Evolutionary conservation across 2,329 filamentous ascomycete genomes (phyloP).

Genomic region (Alternaria novae-zelandiae): DNA sequence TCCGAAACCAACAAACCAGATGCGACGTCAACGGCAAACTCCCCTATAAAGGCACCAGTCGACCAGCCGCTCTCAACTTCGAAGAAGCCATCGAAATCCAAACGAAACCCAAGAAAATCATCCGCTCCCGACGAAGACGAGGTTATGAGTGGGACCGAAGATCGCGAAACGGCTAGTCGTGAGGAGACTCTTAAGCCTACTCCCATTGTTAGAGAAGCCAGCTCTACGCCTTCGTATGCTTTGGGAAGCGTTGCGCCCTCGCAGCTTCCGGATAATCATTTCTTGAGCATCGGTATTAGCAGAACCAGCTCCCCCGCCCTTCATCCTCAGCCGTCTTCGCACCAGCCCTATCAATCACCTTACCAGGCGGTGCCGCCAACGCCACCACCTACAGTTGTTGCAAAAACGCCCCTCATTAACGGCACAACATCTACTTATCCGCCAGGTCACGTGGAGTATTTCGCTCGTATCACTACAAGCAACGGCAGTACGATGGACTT

Average conservation of each 20-base stretch:
- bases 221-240: background rate
- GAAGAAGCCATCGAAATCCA: background rate
- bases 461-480: constrained; percentile 8
- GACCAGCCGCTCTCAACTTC: background rate
- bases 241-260: background rate
- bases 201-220: background rate
- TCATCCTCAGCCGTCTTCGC: background rate
- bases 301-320: background rate
- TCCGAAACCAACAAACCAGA: background rate
- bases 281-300: background rate
- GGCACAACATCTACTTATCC: background rate
- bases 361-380: background rate
- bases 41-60: background rate
- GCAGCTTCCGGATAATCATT: background rate
- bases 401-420: background rate
- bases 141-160: background rate
- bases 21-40: background rate
- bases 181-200: background rate
- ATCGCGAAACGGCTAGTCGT: background rate
- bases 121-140: background rate
- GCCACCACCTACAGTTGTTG: background rate
- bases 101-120: background rate
- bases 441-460: constrained; percentile 7
- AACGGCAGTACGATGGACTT: constrained; percentile 7
- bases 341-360: background rate